A percentile compares a stretch with the other conserved stretches of the same genome.
Conservation (phyloP, 2,329 filamentous ascomycete genomes). For the Monilinia fructicola region DNA sequence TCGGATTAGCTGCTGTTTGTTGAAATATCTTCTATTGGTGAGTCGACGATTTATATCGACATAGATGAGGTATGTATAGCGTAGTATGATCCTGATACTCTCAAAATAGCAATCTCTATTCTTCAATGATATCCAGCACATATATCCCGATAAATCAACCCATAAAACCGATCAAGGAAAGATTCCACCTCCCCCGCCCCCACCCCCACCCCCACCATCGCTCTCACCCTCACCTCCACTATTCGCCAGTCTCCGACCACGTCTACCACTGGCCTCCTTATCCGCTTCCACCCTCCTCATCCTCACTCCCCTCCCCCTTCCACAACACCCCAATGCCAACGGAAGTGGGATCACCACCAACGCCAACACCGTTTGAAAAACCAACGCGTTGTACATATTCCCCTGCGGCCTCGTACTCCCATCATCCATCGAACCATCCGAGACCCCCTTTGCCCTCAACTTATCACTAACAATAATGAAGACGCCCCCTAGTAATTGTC, state of each 20-base stretch:
- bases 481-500: constrained; percentile 79
- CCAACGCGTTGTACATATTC: constrained; percentile 72
- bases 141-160: neutral
- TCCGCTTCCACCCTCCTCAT: constrained; percentile 51
- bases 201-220: too few species aligned
- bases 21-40: too few species aligned
- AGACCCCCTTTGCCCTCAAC: constrained; percentile 51
- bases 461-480: constrained; percentile 84
- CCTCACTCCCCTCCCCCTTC: constrained; percentile 52
- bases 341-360: constrained; percentile 65
- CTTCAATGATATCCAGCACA: neutral
- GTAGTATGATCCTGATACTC: too few species aligned
- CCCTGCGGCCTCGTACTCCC: constrained; percentile 54
- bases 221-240: too few species aligned
- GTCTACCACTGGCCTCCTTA: constrained; percentile 28
- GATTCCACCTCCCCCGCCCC: neutral
- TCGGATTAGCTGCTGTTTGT: too few species aligned
- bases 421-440: constrained; percentile 43
- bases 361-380: constrained; percentile 76
- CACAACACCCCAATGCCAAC: constrained; percentile 68
- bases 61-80: too few species aligned
- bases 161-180: neutral
- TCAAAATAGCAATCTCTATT: too few species aligned
- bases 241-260: neutral
- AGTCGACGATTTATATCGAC: too few species aligned